phyloP scores from a whole-genome alignment of 1,284 basidiomycete genomes.

The Takashimella tepidaria region DNA sequence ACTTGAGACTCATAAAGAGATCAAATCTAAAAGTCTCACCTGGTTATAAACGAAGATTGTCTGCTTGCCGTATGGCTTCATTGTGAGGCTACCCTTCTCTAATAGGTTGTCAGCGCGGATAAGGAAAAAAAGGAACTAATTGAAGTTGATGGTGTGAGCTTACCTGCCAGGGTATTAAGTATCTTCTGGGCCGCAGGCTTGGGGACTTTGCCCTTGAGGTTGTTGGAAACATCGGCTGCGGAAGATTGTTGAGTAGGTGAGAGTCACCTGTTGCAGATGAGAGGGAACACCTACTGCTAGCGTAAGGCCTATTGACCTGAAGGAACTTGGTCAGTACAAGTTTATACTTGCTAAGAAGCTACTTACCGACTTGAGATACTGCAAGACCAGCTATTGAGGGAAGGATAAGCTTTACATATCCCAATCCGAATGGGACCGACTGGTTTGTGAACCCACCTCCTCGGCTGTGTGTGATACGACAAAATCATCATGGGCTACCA shows the following conservation, averaged over 20 bases:
- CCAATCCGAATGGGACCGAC: background rate
- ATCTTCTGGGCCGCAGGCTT: constrained; percentile 79
- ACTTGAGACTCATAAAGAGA: background rate
- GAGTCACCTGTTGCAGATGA: background rate
- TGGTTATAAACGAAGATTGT: constrained; percentile 52
- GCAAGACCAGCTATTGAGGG: constrained; percentile 39
- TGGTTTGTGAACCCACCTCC: constrained; percentile 33
- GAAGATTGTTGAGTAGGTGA: constrained; percentile 1
- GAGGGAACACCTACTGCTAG: constrained; percentile 32
- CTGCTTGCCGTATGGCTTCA: constrained; percentile 62
- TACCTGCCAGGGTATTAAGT: constrained; percentile 66
- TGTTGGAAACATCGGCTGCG: constrained; percentile 74
- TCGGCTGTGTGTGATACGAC: constrained; percentile 26
- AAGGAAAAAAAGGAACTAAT: background rate
- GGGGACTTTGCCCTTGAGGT: constrained; percentile 76
- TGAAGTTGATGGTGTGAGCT: constrained; percentile 32
- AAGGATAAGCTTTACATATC: background rate
- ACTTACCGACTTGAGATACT: constrained; percentile 42
- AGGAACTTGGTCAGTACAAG: background rate
- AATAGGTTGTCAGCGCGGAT: background rate
- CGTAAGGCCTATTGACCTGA: constrained; percentile 40
- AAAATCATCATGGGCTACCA: background rate
- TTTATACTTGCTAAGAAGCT: constrained; percentile 1
- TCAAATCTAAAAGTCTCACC: too few relatives aligned
- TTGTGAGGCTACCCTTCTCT: constrained; percentile 41